These are phyloP conservation scores for Brettanomyces anomalus DNA, from an alignment of 805 yeast genomes.

Conservation along the genomic window DNA sequence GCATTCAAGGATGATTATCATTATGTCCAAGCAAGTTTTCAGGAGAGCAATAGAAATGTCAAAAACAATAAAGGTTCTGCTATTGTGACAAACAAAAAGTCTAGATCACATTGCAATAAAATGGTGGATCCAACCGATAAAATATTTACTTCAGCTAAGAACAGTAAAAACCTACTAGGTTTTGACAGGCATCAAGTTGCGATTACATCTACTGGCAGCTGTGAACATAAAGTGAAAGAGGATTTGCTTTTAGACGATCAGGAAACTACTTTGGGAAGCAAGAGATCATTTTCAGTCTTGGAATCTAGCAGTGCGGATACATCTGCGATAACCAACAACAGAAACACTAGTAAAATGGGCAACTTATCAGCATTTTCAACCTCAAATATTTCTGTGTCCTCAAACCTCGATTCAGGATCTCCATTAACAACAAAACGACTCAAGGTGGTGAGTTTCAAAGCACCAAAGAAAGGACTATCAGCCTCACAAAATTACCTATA, in stretches of 20 bases:
- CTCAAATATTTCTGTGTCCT: background rate
- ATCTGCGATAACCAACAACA: background rate
- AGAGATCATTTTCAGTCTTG: background rate
- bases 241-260: background rate
- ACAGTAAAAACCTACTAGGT: background rate
- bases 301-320: background rate
- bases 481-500: background rate
- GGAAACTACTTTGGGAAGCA: background rate
- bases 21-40: no score
- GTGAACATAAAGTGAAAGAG: conserved; percentile 5
- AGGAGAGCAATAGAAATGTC: no score
- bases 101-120: background rate
- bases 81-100: background rate
- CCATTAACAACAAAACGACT: background rate
- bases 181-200: background rate
- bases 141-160: background rate
- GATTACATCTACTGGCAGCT: background rate
- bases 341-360: background rate
- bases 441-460: background rate
- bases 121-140: background rate
- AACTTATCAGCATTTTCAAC: background rate
- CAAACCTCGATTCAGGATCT: background rate
- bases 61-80: no score
- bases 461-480: background rate
- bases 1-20: background rate